Conservation (phyloP, 1,284 basidiomycete species). For the Naganishia cerealis region DNA sequence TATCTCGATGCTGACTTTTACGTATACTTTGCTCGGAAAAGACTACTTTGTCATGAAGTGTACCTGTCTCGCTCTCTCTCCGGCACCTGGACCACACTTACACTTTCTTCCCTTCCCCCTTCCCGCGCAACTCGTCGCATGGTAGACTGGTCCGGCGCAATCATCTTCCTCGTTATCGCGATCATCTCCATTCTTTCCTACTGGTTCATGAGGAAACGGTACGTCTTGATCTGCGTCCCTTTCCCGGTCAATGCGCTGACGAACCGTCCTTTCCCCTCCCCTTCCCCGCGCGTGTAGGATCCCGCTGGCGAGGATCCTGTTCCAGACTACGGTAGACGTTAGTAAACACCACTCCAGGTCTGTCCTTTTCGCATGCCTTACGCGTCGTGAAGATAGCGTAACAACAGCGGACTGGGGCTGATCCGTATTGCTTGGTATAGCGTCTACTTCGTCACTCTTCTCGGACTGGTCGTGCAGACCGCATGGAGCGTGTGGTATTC, state of each 20-base stretch:
- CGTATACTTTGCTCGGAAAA: constrained; percentile 24
- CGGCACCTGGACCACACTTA: not conserved
- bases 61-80: constrained; percentile 35
- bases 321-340: constrained; percentile 75
- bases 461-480: constrained; percentile 69
- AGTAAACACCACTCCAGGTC: constrained; percentile 72
- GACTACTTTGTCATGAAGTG: constrained; percentile 74
- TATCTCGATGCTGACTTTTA: not conserved
- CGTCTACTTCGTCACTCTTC: constrained; percentile 75
- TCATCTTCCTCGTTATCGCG: constrained; percentile 69
- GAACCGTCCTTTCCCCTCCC: not conserved
- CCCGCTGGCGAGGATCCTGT: constrained; percentile 71
- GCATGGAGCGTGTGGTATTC: constrained; percentile 63
- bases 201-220: constrained; percentile 50
- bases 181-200: constrained; percentile 76
- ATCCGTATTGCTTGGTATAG: not conserved
- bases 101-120: not conserved
- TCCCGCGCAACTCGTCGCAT: not conserved
- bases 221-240: constrained; percentile 10
- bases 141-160: constrained; percentile 58
- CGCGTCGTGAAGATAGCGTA: not conserved
- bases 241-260: too few species aligned
- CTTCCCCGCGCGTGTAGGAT: constrained; percentile 58
- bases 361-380: not conserved
- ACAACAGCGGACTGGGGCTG: not conserved